Conservation (phyloP, 257 asterid genomes). For the Salvia splendens region DNA sequence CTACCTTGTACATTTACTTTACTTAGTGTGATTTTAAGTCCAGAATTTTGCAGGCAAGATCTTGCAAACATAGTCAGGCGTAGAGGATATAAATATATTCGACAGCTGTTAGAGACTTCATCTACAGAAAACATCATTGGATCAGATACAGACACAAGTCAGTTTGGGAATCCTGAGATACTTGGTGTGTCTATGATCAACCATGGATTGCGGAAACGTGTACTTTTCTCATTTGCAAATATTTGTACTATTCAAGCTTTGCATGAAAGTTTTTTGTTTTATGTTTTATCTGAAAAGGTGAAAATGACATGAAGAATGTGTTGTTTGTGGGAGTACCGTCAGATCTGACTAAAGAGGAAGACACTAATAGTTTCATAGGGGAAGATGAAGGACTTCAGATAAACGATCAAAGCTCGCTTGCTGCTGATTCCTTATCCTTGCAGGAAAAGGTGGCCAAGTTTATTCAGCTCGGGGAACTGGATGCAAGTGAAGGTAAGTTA, state of each 20-base stretch:
- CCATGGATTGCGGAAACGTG: conserved; percentile 29
- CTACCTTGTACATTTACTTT: conserved; percentile 22
- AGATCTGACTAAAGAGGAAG: conserved; percentile 31
- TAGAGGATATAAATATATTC: conserved; percentile 78
- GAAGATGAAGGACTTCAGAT: conserved; percentile 33
- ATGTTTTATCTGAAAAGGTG: conserved; percentile 55
- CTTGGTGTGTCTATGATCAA: conserved; percentile 39
- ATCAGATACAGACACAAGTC: conserved; percentile 37
- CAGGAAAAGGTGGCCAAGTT: conserved; percentile 59
- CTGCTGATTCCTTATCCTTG: conserved; percentile 40
- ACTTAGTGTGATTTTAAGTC: conserved; percentile 15
- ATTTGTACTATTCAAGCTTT: conserved; percentile 4
- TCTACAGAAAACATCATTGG: conserved; percentile 19
- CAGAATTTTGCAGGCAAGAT: conserved; percentile 44
- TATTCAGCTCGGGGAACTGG: conserved; percentile 72
- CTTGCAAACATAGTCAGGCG: conserved; percentile 90
- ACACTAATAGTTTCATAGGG: conserved; percentile 15
- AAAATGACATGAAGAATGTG: conserved; percentile 46
- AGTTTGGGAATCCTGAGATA: conserved; percentile 36
- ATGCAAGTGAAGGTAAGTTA: conserved; percentile 55
- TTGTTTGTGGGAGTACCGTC: conserved; percentile 40
- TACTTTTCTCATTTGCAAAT: conserved; percentile 20
- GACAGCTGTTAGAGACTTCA: conserved; percentile 59
- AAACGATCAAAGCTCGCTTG: conserved; percentile 20
- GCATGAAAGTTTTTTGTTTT: conserved; percentile 38